Evolutionary conservation across 352 stramenopile species (phyloP), one percentile per base, ranked within the genome.

Genomic region (Phytophthora sp.): DNA sequence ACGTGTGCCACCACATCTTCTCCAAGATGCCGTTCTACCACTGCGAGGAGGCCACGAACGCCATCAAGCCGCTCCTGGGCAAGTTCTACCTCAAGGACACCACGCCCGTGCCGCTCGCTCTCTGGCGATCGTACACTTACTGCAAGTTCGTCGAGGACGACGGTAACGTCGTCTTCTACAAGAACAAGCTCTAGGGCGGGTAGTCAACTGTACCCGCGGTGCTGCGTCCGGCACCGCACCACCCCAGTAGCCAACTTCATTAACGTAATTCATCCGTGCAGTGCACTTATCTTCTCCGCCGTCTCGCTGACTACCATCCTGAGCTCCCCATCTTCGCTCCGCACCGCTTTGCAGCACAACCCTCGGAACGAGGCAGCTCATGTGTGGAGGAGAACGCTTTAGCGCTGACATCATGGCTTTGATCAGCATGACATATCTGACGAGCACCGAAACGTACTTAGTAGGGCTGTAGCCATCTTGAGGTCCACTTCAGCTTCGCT

Each of bases 21-120:
- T 98, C 96, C 72, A 98, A 99, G 82, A 98, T 99, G 92, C 97
- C 97, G 13, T 99, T 98, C 74, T 99, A 99, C 88, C 95, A 99
- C 77, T 97, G 96, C 9, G 69, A 95, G 51, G 94, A 99, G 57
- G 97, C 97, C 10, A 99, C 97, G 8, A 74, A 94, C 35, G 88
- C 92, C 42, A 88, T 99, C 54, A 96, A 97, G 77, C 92, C 83
- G 8, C 83, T 95, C 45, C 76, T 99, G 38, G 94, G 93, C 66
- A 96, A 97, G 67, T 98, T 98, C 74, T 98, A 99, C 71, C 80
- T 99, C 9, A 98, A 98, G 69, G 95, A 99, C 71, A 70, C 85
- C 3, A 97, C 92, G 43, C 77, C 92, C 5, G 94, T 96, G 61
- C 88, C 80, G 26, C 48, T 87, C 21, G 95, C 94, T 56, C 86